Conservation (phyloP, 1,284 basidiomycete genomes). For the Pascua sp. region DNA sequence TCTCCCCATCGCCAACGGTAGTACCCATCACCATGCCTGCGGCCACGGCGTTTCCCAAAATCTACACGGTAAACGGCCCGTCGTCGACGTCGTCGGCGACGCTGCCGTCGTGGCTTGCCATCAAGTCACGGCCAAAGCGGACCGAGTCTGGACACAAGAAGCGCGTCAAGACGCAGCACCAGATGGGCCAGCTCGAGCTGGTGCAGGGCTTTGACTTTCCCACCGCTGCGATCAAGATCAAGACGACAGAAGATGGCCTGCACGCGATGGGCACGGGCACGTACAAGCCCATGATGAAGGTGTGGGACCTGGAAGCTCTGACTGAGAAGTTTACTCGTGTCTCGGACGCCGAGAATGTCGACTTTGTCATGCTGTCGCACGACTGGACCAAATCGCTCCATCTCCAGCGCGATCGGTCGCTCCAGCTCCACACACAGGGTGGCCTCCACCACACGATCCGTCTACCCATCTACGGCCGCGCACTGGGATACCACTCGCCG, state of each 20-base stretch:
- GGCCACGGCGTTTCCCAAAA: constrained; percentile 57
- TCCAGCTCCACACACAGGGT: constrained; percentile 91
- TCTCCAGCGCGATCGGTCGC: constrained; percentile 89
- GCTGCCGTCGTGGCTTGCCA: constrained; percentile 81
- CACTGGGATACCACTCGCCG: constrained; percentile 83
- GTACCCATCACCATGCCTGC: constrained; percentile 22
- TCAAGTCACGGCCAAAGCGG: constrained; percentile 53
- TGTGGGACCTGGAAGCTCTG: constrained; percentile 92
- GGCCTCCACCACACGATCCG: constrained; percentile 89
- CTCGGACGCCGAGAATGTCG: constrained; percentile 94
- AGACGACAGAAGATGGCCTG: constrained; percentile 84
- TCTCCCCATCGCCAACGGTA: not conserved
- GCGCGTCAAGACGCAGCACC: constrained; percentile 45
- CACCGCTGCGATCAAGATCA: constrained; percentile 88
- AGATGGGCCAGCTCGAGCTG: constrained; percentile 63
- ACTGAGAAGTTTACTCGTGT: constrained; percentile 95
- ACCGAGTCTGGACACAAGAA: constrained; percentile 38
- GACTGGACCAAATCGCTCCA: constrained; percentile 99
- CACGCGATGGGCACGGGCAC: constrained; percentile 92
- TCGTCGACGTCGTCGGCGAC: constrained; percentile 76
- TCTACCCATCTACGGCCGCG: constrained; percentile 89
- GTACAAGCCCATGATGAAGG: constrained; percentile 96
- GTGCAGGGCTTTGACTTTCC: constrained; percentile 97
- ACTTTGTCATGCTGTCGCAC: constrained; percentile 91
- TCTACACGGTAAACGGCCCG: constrained; percentile 87